phyloP scores from a whole-genome alignment of 78 protist genomes.

The Paulinella micropora region DNA sequence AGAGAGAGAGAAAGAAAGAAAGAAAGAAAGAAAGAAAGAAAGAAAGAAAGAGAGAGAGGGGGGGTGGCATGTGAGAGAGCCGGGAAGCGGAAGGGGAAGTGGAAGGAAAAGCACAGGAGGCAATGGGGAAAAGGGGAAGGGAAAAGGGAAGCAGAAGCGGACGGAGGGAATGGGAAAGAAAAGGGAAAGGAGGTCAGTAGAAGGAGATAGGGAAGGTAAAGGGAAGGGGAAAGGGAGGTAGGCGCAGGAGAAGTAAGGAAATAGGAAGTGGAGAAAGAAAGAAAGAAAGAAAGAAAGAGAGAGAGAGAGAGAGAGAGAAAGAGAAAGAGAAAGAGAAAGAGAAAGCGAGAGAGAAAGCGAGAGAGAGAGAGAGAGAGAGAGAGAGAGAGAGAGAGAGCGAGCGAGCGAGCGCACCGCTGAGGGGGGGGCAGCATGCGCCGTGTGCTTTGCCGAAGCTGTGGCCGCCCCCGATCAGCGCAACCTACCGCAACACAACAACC shows the following conservation, averaged over 20 bases:
- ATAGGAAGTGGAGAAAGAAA: background rate
- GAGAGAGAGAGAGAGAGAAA: background rate
- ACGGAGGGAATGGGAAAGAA: background rate
- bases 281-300: background rate
- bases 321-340: background rate
- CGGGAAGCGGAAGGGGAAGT: too few relatives aligned
- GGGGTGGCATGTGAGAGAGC: too few relatives aligned
- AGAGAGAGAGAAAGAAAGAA: too few relatives aligned
- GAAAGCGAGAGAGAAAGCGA: too few relatives aligned
- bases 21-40: too few relatives aligned
- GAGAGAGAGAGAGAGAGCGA: too few relatives aligned
- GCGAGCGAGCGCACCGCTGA: too few relatives aligned
- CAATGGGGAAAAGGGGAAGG: background rate
- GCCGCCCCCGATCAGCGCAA: slow-evolving; percentile 52
- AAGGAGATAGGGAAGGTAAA: background rate
- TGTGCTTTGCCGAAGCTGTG: slow-evolving; percentile 50
- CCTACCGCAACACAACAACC: slow-evolving; percentile 42
- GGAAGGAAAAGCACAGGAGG: too few relatives aligned
- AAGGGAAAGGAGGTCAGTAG: background rate
- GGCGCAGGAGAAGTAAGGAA: background rate
- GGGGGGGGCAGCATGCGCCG: slow-evolving; percentile 32
- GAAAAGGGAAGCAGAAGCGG: background rate
- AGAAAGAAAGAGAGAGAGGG: too few relatives aligned
- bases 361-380: too few relatives aligned
- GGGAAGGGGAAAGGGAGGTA: background rate